Evolutionary conservation across 306 rosid genomes (phyloP).

Genomic region (Vigna hirtella): DNA sequence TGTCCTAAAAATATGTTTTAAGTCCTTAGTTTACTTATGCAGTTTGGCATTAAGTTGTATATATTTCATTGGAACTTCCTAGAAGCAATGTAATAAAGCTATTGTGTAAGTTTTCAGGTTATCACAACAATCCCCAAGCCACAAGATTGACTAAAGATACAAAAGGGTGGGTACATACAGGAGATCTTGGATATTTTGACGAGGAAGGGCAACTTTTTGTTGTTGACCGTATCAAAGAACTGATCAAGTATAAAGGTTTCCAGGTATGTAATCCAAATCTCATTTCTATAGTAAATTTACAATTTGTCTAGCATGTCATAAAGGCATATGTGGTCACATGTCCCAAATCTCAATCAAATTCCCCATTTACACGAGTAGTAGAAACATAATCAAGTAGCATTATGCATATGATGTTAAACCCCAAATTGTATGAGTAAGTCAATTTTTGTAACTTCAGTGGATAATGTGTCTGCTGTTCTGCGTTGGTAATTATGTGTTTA

Average conservation of each 20-base stretch:
- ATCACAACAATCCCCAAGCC: constrained; percentile 82
- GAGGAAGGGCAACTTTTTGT: constrained; percentile 79
- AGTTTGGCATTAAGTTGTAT: constrained; percentile 26
- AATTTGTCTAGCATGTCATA: not conserved
- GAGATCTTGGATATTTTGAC: constrained; percentile 95
- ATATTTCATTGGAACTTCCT: not conserved
- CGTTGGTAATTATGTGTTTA: constrained; percentile 2
- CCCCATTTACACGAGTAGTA: not conserved
- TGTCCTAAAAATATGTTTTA: constrained; percentile 11
- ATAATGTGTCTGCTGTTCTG: constrained; percentile 3
- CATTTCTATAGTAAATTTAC: not conserved
- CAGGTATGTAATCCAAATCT: constrained; percentile 62
- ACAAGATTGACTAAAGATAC: constrained; percentile 74
- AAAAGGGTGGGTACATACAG: constrained; percentile 90
- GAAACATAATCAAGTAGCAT: not conserved
- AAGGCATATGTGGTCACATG: not conserved
- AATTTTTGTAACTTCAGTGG: constrained; percentile 2
- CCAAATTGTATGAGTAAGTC: constrained; percentile 9
- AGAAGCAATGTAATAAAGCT: constrained; percentile 22
- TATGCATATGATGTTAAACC: not conserved
- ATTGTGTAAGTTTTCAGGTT: constrained; percentile 62
- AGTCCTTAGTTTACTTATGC: constrained; percentile 27
- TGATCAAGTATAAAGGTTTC: constrained; percentile 92
- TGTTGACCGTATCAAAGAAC: constrained; percentile 93
- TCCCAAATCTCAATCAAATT: constrained; percentile 9